Percentiles rank a stretch among this genome's conserved stretches.
These are phyloP conservation scores for Russula virescens DNA, from an alignment of 768 basidiomycete species.

Conservation along the genomic window DNA sequence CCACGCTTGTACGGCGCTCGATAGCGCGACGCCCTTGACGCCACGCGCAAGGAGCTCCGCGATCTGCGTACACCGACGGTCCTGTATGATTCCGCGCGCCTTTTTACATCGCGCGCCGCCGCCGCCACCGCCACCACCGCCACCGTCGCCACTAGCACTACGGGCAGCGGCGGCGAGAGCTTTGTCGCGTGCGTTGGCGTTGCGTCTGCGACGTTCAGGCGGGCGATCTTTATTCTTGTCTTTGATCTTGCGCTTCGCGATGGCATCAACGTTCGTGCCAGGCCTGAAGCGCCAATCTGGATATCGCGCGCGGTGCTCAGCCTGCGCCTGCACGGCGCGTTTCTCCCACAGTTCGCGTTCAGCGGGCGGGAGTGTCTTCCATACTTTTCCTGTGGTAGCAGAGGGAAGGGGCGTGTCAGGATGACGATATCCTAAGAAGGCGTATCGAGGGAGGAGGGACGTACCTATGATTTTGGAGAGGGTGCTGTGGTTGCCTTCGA, in stretches of 20 bases:
- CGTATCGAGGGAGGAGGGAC: conserved; percentile 19
- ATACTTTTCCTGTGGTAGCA: conserved; percentile 51
- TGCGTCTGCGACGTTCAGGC: conserved; percentile 31
- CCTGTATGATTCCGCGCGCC: conserved; percentile 46
- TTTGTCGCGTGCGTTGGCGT: conserved; percentile 33
- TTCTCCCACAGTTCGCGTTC: conserved; percentile 75
- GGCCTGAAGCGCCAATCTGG: conserved; percentile 82
- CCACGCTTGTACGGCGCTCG: conserved; percentile 59
- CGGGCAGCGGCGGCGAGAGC: not conserved
- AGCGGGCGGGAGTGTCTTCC: conserved; percentile 62
- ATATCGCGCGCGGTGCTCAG: conserved; percentile 66
- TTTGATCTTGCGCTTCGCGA: conserved; percentile 25
- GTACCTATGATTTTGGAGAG: conserved; percentile 78
- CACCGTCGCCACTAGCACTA: not conserved
- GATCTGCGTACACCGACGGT: conserved; percentile 58
- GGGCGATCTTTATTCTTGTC: conserved; percentile 39
- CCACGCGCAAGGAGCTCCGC: conserved; percentile 61
- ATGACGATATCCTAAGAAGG: not conserved
- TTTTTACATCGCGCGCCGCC: not conserved
- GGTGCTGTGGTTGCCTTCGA: conserved; percentile 74
- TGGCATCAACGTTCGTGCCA: conserved; percentile 42
- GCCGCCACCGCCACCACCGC: not conserved
- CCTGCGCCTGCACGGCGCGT: conserved; percentile 63
- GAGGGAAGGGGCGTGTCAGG: not conserved
- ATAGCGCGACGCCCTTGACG: conserved; percentile 57